These are phyloP conservation scores for Gossypium herbaceum DNA, from an alignment of 345 rosid genomes.

Conservation along the genomic window DNA sequence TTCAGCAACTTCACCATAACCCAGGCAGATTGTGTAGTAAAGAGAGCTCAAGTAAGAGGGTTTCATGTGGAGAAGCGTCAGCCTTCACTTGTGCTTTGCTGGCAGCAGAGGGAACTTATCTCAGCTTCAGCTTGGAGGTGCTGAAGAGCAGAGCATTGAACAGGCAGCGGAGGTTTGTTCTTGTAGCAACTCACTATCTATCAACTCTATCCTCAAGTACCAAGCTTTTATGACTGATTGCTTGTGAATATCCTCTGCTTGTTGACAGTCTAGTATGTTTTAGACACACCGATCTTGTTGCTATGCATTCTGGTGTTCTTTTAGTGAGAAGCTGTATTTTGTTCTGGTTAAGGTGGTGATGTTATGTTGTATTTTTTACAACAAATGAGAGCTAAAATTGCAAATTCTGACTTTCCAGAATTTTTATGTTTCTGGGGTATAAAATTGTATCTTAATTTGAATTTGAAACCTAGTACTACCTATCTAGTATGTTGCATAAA, in stretches of 20 bases:
- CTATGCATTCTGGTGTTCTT: conserved; percentile 23
- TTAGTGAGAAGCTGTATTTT: conserved; percentile 13
- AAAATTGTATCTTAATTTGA: conserved; percentile 6
- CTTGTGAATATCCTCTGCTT: conserved; percentile 25
- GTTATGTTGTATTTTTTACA: conserved; percentile 24
- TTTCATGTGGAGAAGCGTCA: conserved; percentile 55
- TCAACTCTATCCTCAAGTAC: neutral
- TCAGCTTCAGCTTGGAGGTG: conserved; percentile 58
- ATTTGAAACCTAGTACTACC: neutral
- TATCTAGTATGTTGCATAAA: neutral
- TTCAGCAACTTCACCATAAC: conserved; percentile 49
- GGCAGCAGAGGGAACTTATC: conserved; percentile 48
- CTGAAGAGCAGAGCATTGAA: conserved; percentile 18
- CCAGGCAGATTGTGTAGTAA: conserved; percentile 50
- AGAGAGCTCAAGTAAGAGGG: conserved; percentile 46
- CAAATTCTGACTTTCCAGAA: conserved; percentile 13
- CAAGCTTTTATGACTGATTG: conserved; percentile 23
- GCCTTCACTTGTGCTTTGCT: conserved; percentile 45
- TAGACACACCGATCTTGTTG: conserved; percentile 21
- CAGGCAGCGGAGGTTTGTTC: conserved; percentile 21
- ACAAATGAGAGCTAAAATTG: conserved; percentile 16
- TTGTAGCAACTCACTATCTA: conserved; percentile 23
- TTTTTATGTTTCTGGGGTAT: neutral
- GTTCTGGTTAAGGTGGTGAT: conserved; percentile 19
- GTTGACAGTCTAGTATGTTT: conserved; percentile 23